These are phyloP conservation scores for Macadamia integrifolia DNA, from an alignment of 164 flowering plant genomes.

Conservation along the genomic window DNA sequence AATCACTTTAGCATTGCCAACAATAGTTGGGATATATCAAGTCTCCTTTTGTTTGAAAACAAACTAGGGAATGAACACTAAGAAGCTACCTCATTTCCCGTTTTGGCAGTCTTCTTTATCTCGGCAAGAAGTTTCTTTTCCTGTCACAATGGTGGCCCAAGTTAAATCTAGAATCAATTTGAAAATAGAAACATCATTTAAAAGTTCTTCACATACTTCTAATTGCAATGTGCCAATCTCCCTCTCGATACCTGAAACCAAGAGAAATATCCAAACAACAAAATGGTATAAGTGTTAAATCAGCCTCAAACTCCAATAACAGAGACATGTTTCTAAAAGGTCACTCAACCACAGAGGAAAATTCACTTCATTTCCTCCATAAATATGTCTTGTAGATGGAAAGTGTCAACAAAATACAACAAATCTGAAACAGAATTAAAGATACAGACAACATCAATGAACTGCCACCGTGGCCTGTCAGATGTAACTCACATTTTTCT, in stretches of 20 bases:
- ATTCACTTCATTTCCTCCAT: neutral
- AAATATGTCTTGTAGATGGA: neutral
- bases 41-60: too few species aligned
- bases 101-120: conserved; percentile 91
- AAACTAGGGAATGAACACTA: neutral
- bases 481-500: too few species aligned
- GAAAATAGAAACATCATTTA: neutral
- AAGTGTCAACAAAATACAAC: neutral
- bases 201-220: conserved; percentile 51
- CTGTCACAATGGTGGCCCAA: conserved; percentile 32
- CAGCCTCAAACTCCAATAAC: neutral
- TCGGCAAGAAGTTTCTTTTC: conserved; percentile 92
- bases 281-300: neutral
- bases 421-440: neutral
- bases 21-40: neutral
- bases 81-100: conserved; percentile 80
- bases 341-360: neutral
- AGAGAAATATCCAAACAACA: conserved; percentile 1
- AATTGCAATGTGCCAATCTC: conserved; percentile 72
- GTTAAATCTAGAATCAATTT: conserved; percentile 5
- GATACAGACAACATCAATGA: neutral
- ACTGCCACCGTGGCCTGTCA: neutral
- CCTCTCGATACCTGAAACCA: conserved; percentile 73
- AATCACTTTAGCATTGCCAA: neutral
- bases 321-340: neutral